Evolutionary conservation across 306 rosid genomes (phyloP).

Genomic region (Leucaena leucocephala): DNA sequence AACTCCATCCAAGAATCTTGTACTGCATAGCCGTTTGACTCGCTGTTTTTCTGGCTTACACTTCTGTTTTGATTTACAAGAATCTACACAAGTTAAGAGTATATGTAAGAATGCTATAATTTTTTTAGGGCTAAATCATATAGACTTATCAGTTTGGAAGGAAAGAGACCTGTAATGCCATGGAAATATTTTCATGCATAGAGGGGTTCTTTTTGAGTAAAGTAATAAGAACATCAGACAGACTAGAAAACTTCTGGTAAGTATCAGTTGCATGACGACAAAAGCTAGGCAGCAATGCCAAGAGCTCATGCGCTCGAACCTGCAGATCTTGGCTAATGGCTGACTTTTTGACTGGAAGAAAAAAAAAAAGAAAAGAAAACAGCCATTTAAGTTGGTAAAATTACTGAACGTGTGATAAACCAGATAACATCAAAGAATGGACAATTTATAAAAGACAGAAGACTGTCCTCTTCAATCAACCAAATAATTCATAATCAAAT

Average conservation of each 20-base stretch:
- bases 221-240: slow-evolving; percentile 56
- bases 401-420: slow-evolving; percentile 19
- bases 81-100: slow-evolving; percentile 49
- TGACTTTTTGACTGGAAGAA: slow-evolving; percentile 55
- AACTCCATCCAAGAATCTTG: slow-evolving; percentile 44
- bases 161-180: slow-evolving; percentile 70
- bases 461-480: background rate
- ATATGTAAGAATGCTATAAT: slow-evolving; percentile 22
- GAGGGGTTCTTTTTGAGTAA: slow-evolving; percentile 73
- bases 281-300: slow-evolving; percentile 84
- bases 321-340: slow-evolving; percentile 55
- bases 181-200: slow-evolving; percentile 71
- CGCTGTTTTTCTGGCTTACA: slow-evolving; percentile 46
- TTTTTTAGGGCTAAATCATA: slow-evolving; percentile 7
- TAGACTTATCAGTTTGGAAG: slow-evolving; percentile 17
- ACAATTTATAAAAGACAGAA: background rate
- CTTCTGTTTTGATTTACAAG: slow-evolving; percentile 82
- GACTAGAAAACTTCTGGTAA: slow-evolving; percentile 46
- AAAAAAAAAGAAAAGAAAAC: background rate
- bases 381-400: slow-evolving; percentile 27
- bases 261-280: slow-evolving; percentile 83
- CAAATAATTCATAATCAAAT: slow-evolving; percentile 15
- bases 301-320: slow-evolving; percentile 59
- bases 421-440: slow-evolving; percentile 6
- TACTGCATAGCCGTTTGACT: slow-evolving; percentile 32